A percentile compares a stretch with the other conserved stretches of the same genome.
Conservation (phyloP, 2,329 filamentous ascomycete genomes). For the Penicillium psychrosexuale region DNA sequence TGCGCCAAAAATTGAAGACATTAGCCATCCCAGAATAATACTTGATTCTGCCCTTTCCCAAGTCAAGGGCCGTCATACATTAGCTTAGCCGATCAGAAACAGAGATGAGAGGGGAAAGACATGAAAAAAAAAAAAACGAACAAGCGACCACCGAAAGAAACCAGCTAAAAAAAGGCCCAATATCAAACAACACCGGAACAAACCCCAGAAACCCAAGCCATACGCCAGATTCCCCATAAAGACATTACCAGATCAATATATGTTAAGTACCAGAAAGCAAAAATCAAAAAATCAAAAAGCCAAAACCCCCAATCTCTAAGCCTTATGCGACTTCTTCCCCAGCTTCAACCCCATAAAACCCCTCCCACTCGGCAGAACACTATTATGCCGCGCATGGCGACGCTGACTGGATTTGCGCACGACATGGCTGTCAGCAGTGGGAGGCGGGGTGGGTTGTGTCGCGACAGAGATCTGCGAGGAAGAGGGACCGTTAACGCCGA, state of each 20-base stretch:
- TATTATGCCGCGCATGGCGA: conserved; percentile 19
- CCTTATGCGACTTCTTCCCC: conserved; percentile 20
- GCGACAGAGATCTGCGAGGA: conserved; percentile 3
- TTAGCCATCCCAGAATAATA: conserved; percentile 1
- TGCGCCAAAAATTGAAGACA: conserved; percentile 6
- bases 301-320: neutral
- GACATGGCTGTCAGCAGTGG: conserved; percentile 3
- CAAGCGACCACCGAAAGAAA: neutral
- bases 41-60: neutral
- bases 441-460: neutral
- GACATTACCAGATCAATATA: neutral
- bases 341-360: conserved; percentile 25
- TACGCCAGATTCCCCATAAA: neutral
- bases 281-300: neutral
- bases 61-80: neutral
- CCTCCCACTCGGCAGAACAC: conserved; percentile 12
- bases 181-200: neutral
- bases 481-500: conserved; percentile 13
- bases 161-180: neutral
- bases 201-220: neutral
- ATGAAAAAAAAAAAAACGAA: no score
- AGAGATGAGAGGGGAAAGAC: neutral
- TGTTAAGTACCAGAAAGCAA: neutral
- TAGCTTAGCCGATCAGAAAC: neutral
- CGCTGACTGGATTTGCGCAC: conserved; percentile 17